Evolutionary conservation across 164 flowering plant genomes (phyloP).

Genomic region (Aristolochia contorta): DNA sequence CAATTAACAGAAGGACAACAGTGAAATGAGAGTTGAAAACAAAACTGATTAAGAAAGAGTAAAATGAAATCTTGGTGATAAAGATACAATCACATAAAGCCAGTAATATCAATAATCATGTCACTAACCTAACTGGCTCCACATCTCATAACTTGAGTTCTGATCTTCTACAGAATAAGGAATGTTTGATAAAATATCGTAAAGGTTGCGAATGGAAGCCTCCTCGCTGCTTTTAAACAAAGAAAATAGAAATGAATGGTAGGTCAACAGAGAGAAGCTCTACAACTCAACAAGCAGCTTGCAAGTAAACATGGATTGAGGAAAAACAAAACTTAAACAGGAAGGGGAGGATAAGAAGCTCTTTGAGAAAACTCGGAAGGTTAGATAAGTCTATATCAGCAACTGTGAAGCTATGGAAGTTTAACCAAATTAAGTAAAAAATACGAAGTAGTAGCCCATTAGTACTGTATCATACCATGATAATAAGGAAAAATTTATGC

Average conservation of each 20-base stretch:
- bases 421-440: background rate
- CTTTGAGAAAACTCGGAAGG: too few relatives aligned
- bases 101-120: too few relatives aligned
- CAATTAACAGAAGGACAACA: too few relatives aligned
- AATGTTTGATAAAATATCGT: constrained; percentile 41
- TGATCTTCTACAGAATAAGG: constrained; percentile 34
- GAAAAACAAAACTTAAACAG: too few relatives aligned
- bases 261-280: background rate
- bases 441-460: background rate
- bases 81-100: too few relatives aligned
- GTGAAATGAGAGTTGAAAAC: too few relatives aligned
- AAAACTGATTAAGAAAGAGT: too few relatives aligned
- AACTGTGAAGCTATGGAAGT: too few relatives aligned
- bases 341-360: too few relatives aligned
- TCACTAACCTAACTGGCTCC: constrained; percentile 59
- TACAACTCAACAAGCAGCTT: background rate
- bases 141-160: constrained; percentile 38
- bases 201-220: constrained; percentile 38
- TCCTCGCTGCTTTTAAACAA: constrained; percentile 29
- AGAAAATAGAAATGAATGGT: background rate
- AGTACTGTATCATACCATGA: background rate
- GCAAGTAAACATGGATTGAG: background rate
- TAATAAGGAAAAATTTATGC: background rate
- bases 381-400: too few relatives aligned
- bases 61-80: too few relatives aligned